Percentiles rank a stretch among this genome's conserved stretches.
Evolutionary conservation across 1,284 basidiomycete genomes (phyloP).

Genomic region (Coniophora puteana): DNA sequence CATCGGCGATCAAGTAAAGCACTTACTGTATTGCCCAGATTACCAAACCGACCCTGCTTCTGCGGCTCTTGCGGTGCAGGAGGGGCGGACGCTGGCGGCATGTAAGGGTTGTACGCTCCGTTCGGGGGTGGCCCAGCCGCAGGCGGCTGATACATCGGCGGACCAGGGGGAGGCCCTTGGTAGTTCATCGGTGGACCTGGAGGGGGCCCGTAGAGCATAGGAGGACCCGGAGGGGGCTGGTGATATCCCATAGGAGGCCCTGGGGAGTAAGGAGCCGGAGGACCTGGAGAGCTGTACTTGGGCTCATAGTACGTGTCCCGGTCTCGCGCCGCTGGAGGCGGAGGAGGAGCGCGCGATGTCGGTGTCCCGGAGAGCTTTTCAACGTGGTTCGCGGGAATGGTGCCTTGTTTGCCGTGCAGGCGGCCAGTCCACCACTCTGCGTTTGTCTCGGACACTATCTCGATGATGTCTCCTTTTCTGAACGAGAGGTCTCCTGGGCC

Average conservation of each 20-base stretch:
- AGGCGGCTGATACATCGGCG: slow-evolving; percentile 13
- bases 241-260: slow-evolving; percentile 20
- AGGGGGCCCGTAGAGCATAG: slow-evolving; percentile 14
- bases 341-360: slow-evolving; percentile 19
- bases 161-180: slow-evolving; percentile 13
- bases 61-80: slow-evolving; percentile 34
- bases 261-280: slow-evolving; percentile 9
- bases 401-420: slow-evolving; percentile 41
- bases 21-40: slow-evolving; percentile 54
- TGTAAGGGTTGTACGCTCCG: slow-evolving; percentile 25
- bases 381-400: slow-evolving; percentile 60
- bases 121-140: slow-evolving; percentile 17
- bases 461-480: slow-evolving; percentile 31
- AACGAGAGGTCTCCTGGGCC: slow-evolving; percentile 42
- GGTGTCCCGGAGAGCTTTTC: slow-evolving; percentile 35
- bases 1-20: background rate
- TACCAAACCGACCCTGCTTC: slow-evolving; percentile 49
- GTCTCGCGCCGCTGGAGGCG: slow-evolving; percentile 20
- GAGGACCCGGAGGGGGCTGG: slow-evolving; percentile 18
- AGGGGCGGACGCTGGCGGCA: slow-evolving; percentile 23
- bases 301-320: slow-evolving; percentile 9
- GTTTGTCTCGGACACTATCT: slow-evolving; percentile 34
- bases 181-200: slow-evolving; percentile 16
- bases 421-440: slow-evolving; percentile 38
- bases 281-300: slow-evolving; percentile 20